Evolutionary conservation across 805 yeast genomes (phyloP), one percentile per base, ranked within the genome.

Genomic region (Pichia cabralensis): DNA sequence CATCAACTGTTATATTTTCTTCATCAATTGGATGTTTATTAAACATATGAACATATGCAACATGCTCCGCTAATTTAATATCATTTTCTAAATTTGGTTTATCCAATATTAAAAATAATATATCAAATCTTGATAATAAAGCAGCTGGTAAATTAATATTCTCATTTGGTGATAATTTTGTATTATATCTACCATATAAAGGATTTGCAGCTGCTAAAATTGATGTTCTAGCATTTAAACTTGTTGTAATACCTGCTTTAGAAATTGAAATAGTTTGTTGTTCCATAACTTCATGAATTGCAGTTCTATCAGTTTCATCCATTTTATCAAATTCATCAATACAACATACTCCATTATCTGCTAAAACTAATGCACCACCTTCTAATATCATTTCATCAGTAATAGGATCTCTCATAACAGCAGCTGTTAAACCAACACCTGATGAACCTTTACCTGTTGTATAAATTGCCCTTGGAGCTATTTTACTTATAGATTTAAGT

Each of bases 171-270:
- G 95, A 81, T 38, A 89, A 60, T 42, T 74, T 71, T 24, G 95
- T 82, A 59, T 92, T 89, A 61, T 92, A 92, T 43, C 97, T 73
- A 38, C 98, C 97, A 55, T 82, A 88, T 24, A 88, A 64, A 14
- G 98, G 98, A 63, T 92, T 92, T n/a, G 98, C 98, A 21, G 98
- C 98, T 0, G 98, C 98, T 43, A 92, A 62, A 41, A 92, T 83
- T 5, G 96, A 88, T 0, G 97, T 74, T 56, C 98, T 74, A 7
- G 98, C 98, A 55, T 92, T 92, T 47, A 92, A 66, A 2, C 96
- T 84, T 8, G 98, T 92, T 43, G 92, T 83, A 48, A 92, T 92
- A 46, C 98, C 98, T 4, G 98, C 98, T 60, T 92, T 92, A 28
- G 96, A 83, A 39, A 92, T 92, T 16, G 95, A 83, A 39, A 92